Conservation (phyloP, 2,329 filamentous ascomycete genomes). For the Didymella pomorum region DNA sequence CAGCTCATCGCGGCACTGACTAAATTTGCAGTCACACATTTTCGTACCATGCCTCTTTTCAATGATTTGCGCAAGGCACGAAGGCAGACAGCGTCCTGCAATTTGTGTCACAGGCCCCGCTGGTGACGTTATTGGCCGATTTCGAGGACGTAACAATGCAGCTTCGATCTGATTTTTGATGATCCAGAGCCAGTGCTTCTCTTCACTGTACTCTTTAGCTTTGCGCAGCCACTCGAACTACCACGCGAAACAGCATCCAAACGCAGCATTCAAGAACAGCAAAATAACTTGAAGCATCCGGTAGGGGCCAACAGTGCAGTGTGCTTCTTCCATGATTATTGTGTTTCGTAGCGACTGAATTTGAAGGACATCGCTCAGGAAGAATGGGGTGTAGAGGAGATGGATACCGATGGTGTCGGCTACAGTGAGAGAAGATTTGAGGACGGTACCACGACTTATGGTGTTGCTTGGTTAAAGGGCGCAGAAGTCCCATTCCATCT, state of each 20-base stretch:
- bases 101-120: background rate
- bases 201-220: background rate
- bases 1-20: background rate
- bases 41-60: background rate
- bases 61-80: background rate
- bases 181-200: background rate
- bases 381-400: background rate
- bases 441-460: background rate
- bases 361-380: background rate
- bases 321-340: background rate
- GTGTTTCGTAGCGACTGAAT: background rate
- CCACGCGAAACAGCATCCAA: background rate
- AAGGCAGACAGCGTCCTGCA: background rate
- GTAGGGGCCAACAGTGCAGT: background rate
- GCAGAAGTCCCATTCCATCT: background rate
- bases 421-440: background rate
- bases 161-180: background rate
- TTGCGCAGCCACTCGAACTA: slow-evolving; percentile 4
- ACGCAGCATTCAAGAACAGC: background rate
- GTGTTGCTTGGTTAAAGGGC: background rate
- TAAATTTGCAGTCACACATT: background rate
- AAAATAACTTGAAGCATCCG: background rate
- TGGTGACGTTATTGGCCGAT: background rate
- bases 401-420: background rate
- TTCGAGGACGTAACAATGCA: background rate